These are phyloP conservation scores for Apocynum venetum DNA, from an alignment of 257 asterid species.

Conservation along the genomic window DNA sequence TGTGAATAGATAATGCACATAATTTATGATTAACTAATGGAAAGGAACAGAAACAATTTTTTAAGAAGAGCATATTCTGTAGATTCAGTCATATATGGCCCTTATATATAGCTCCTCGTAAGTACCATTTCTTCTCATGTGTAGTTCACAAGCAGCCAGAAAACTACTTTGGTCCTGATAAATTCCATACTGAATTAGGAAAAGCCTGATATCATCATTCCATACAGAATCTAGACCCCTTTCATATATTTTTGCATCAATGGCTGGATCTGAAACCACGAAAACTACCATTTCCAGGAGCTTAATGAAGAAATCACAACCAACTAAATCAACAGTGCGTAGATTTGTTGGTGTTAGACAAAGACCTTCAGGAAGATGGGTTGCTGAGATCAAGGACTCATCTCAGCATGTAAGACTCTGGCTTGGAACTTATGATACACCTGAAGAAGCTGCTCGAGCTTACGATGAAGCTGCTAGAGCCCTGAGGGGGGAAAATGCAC, in stretches of 20 bases:
- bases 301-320: slow-evolving; percentile 17
- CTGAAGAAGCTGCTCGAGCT: slow-evolving; percentile 90
- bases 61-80: slow-evolving; percentile 33
- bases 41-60: slow-evolving; percentile 35
- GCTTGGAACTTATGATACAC: slow-evolving; percentile 88
- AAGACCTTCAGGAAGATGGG: slow-evolving; percentile 90
- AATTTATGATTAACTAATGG: slow-evolving; percentile 16
- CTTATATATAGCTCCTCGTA: slow-evolving; percentile 31
- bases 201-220: not conserved
- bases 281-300: slow-evolving; percentile 27
- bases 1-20: slow-evolving; percentile 3
- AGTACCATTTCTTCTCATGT: slow-evolving; percentile 6
- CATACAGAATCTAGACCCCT: not conserved
- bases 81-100: slow-evolving; percentile 5
- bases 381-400: slow-evolving; percentile 89
- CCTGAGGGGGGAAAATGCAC: slow-evolving; percentile 78
- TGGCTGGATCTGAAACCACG: slow-evolving; percentile 47
- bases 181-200: not conserved
- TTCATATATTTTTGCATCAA: slow-evolving; percentile 13
- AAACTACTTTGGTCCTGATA: not conserved
- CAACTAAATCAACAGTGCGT: slow-evolving; percentile 36
- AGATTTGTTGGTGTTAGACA: slow-evolving; percentile 79
- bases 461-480: slow-evolving; percentile 89
- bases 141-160: slow-evolving; percentile 13
- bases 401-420: slow-evolving; percentile 71